These are phyloP conservation scores for Xerocomus potaroensis DNA, from an alignment of 768 basidiomycete species.

Conservation along the genomic window DNA sequence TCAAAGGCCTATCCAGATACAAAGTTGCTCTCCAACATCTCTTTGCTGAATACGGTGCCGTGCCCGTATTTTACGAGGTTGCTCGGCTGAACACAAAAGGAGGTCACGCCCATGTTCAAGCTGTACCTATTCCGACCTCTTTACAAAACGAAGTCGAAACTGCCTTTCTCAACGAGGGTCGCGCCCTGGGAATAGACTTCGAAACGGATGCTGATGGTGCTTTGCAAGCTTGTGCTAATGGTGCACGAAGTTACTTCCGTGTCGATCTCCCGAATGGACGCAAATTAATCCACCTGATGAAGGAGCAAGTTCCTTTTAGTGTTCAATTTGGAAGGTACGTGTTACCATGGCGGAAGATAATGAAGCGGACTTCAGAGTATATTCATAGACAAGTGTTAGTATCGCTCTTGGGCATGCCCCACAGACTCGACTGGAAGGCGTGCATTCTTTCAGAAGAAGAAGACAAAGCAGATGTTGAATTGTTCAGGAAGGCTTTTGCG, in stretches of 20 bases:
- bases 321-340: conserved; percentile 89
- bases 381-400: conserved; percentile 72
- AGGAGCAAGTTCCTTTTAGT: conserved; percentile 72
- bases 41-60: conserved; percentile 66
- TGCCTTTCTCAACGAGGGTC: conserved; percentile 70
- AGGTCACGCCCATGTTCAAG: conserved; percentile 93
- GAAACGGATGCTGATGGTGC: conserved; percentile 66
- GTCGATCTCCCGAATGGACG: conserved; percentile 86
- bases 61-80: conserved; percentile 82
- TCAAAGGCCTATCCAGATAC: conserved; percentile 46
- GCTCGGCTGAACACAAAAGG: conserved; percentile 79
- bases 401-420: conserved; percentile 65
- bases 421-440: conserved; percentile 88
- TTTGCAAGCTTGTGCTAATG: conserved; percentile 44
- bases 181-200: conserved; percentile 64
- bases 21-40: conserved; percentile 70
- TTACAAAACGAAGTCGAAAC: conserved; percentile 61
- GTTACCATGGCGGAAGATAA: background rate
- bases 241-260: conserved; percentile 76
- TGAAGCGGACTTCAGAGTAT: conserved; percentile 1
- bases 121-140: conserved; percentile 67
- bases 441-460: conserved; percentile 81
- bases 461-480: conserved; percentile 76
- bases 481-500: conserved; percentile 82
- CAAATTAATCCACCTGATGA: conserved; percentile 83